Evolutionary conservation across 2,329 filamentous ascomycete species (phyloP).

Genomic region (Monosporascus sp.): DNA sequence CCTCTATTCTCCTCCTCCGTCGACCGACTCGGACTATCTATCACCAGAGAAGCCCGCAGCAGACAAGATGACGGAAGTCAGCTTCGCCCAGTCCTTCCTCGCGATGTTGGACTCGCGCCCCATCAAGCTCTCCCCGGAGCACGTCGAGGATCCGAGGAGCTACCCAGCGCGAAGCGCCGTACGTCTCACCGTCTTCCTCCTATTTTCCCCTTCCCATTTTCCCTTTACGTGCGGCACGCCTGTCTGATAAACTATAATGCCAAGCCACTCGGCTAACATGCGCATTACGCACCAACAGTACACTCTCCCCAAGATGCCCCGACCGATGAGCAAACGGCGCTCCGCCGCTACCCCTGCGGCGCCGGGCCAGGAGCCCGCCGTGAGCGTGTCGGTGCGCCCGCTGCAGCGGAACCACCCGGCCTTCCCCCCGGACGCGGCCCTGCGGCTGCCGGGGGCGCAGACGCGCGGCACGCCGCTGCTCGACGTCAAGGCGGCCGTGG

Average conservation of each 20-base stretch:
- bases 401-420: conserved; percentile 67
- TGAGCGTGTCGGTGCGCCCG: conserved; percentile 64
- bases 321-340: conserved; percentile 44
- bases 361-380: conserved; percentile 47
- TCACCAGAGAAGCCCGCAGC: no score
- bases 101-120: conserved; percentile 72
- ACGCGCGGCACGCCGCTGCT: conserved; percentile 67
- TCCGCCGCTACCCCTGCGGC: conserved; percentile 31
- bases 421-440: conserved; percentile 39
- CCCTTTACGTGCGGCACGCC: neutral
- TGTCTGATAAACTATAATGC: conserved; percentile 2
- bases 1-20: neutral
- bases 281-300: conserved; percentile 41
- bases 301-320: conserved; percentile 64
- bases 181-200: conserved; percentile 28
- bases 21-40: no score
- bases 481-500: conserved; percentile 69
- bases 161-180: conserved; percentile 76
- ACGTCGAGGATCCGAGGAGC: conserved; percentile 78
- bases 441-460: conserved; percentile 55
- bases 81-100: conserved; percentile 82
- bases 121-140: conserved; percentile 76
- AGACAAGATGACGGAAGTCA: conserved; percentile 67
- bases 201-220: conserved; percentile 5
- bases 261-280: neutral